Evolutionary conservation across 495 filamentous ascomycete species (phyloP).

Genomic region (Oidiodendron maius): DNA sequence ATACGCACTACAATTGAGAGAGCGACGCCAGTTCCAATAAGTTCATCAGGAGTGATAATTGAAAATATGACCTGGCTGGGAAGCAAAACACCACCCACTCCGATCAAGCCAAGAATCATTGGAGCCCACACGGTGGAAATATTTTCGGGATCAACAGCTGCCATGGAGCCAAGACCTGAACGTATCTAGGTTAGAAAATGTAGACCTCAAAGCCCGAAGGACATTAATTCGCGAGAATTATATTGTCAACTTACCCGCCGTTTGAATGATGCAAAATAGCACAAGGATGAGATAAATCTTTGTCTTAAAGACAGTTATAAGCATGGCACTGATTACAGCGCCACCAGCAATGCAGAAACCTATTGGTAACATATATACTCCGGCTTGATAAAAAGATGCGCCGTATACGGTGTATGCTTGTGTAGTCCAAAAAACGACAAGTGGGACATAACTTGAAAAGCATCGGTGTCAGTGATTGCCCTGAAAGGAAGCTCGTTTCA

Average conservation of each 20-base stretch:
- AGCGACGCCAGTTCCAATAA: neutral
- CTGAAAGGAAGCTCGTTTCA: no score
- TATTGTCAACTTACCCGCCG: no score
- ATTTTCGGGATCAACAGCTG: slow-evolving; percentile 1
- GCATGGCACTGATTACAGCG: neutral
- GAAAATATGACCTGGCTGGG: neutral
- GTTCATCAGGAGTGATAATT: slow-evolving; percentile 1
- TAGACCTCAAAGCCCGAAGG: no score
- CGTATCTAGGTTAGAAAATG: neutral
- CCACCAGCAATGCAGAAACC: slow-evolving; percentile 3
- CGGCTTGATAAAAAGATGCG: neutral
- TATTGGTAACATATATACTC: neutral
- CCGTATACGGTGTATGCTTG: neutral
- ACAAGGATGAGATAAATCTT: neutral
- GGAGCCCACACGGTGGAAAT: neutral
- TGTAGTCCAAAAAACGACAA: neutral
- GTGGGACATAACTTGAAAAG: no score
- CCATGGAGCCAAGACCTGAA: neutral
- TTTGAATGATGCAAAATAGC: no score
- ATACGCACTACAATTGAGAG: slow-evolving; percentile 1
- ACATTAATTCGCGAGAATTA: no score
- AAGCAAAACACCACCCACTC: neutral
- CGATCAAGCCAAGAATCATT: neutral
- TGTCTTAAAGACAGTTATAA: neutral
- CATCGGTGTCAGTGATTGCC: no score